These are phyloP conservation scores for Elsinoe batatas DNA, from an alignment of 2,329 filamentous ascomycete genomes.

Conservation along the genomic window DNA sequence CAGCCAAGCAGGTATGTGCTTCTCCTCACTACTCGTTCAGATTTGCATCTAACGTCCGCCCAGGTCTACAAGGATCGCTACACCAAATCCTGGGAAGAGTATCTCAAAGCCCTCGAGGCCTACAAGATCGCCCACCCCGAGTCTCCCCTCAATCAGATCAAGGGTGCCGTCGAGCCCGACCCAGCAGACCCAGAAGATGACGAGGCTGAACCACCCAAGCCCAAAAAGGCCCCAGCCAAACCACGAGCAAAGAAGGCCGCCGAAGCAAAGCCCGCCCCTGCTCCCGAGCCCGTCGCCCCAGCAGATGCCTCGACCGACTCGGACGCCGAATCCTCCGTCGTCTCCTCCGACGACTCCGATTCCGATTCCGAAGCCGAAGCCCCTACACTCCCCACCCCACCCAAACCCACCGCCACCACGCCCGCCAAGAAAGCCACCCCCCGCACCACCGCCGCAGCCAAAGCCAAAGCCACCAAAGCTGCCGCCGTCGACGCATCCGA, in stretches of 20 bases:
- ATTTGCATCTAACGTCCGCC: neutral
- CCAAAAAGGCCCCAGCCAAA: slow-evolving; percentile 20
- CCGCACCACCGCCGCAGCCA: slow-evolving; percentile 26
- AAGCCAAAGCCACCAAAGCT: slow-evolving; percentile 23
- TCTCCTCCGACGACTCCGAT: slow-evolving; percentile 16
- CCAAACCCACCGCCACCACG: slow-evolving; percentile 24
- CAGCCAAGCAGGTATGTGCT: slow-evolving; percentile 56
- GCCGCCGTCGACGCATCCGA: slow-evolving; percentile 22
- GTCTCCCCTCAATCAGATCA: slow-evolving; percentile 31
- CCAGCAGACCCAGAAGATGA: slow-evolving; percentile 29
- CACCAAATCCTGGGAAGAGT: slow-evolving; percentile 45
- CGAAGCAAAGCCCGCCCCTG: slow-evolving; percentile 23
- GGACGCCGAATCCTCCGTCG: slow-evolving; percentile 16
- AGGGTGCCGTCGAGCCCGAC: slow-evolving; percentile 26
- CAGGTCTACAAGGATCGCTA: slow-evolving; percentile 50
- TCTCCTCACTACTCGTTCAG: too few relatives aligned
- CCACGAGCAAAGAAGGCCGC: slow-evolving; percentile 27
- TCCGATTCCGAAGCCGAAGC: slow-evolving; percentile 21
- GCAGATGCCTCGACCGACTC: slow-evolving; percentile 17
- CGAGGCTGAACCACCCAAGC: slow-evolving; percentile 13
- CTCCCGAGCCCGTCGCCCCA: slow-evolving; percentile 31
- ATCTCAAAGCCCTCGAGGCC: slow-evolving; percentile 44
- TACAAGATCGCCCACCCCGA: slow-evolving; percentile 45
- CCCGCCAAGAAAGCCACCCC: slow-evolving; percentile 21
- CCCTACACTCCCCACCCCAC: slow-evolving; percentile 25